Base-by-base conservation (phyloP, 495 filamentous ascomycete genomes). In the Tetracladium setigerum region DNA sequence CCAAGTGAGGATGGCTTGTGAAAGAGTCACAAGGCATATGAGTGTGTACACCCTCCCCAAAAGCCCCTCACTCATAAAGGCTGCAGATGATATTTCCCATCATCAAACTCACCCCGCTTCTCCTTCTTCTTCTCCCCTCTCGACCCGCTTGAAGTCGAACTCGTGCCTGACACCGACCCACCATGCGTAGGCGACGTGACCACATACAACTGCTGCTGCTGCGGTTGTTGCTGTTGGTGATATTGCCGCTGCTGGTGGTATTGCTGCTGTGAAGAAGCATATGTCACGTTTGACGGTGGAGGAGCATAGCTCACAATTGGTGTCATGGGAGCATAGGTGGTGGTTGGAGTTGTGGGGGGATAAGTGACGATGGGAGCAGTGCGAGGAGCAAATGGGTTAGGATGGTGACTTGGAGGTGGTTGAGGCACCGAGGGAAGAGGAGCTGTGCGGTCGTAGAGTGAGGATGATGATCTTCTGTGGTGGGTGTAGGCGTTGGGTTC, bases 111-210 rank as follows among this genome's bases (percentile, higher is more conserved):
- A 76, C 62, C 5, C 82, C 65, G 11, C 77, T 77, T 54, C 82
- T 84, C 22, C 22, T 27, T 27, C 22, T 27, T 27, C 22, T 27
- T 27, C 22, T 50, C 83, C 79, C 55, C 34, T 10, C 9, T 80
- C 79, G 14, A 77, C 41, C 47, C 82, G 77, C 4, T 62, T 55
- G 51, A 84, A 2, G n/a, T 14, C 16, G 34, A 37, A 17, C 34
- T 75, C 0, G 77, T 83, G 59, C 83, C 79, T 53, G 57, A 64
- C 8, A 78, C 79, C n/a, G 73, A 76, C 5, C 79, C 81, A 0
- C 76, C 80, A 32, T 64, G 60, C 37, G 82, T 78, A 37, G 81
- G 43, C 7, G 22, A 10, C 61, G 58, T 72, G 76, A 16, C 67
- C 63, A 16, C 40, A 47, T 15, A 31, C 9, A 4, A 42, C 31